Conservation (phyloP, 1,139 yeast species). For the Candida dubliniensis region DNA sequence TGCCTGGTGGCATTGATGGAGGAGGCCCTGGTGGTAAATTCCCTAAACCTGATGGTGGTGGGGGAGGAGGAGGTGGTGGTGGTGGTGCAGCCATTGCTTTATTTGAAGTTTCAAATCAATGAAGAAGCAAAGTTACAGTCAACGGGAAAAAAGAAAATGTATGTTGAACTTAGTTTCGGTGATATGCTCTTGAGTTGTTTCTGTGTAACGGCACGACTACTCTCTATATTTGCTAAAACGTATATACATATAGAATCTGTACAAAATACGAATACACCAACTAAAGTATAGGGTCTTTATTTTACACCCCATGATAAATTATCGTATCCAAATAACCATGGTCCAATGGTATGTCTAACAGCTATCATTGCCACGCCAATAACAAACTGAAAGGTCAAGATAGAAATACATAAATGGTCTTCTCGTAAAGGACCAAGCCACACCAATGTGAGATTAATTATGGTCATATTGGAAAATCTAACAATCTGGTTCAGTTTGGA, state of each 20-base stretch:
- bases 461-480: conserved; percentile 77
- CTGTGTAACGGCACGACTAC: no score
- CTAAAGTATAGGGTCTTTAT: conserved; percentile 13
- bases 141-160: no score
- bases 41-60: conserved; percentile 27
- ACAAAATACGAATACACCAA: not conserved
- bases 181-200: no score
- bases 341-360: conserved; percentile 82
- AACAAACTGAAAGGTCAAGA: conserved; percentile 61
- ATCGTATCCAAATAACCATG: conserved; percentile 85
- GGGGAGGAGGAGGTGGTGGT: conserved; percentile 45
- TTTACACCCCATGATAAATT: conserved; percentile 58
- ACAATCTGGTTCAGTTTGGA: conserved; percentile 30
- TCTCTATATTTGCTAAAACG: not conserved
- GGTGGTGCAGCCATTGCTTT: conserved; percentile 15
- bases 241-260: not conserved
- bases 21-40: conserved; percentile 27
- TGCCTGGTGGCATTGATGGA: conserved; percentile 43
- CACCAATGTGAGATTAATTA: conserved; percentile 78
- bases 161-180: no score
- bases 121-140: not conserved
- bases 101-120: not conserved
- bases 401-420: conserved; percentile 61
- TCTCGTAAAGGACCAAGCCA: conserved; percentile 91
- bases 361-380: conserved; percentile 68